Evolutionary conservation across 306 rosid genomes (phyloP), one percentile per base, ranked within the genome.

Genomic region (Sicyos baderoa): DNA sequence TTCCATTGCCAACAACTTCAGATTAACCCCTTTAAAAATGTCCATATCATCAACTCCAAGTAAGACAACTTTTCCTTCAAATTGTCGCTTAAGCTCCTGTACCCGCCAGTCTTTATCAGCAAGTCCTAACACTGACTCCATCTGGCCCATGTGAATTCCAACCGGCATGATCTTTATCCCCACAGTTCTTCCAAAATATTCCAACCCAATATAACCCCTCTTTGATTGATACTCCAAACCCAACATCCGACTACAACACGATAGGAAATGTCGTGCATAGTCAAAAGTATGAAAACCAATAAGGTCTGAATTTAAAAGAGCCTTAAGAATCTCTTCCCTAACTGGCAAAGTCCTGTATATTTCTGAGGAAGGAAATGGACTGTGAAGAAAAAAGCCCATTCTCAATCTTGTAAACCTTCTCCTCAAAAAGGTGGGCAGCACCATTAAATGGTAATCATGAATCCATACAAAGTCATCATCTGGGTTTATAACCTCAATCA

Each of bases 231-330:
- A 86, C 75, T 78, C 89, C 72, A 84, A 60, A 64, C 89, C 91
- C 76, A 86, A 67, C 84, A 86, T 86, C 75, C 91, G 80, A 73
- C 91, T 86, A 57, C 88, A 86, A 72, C 88, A 86, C 51, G 91
- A 86, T 73, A 86, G 56, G 72, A 86, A 86, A 82, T 86, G 91
- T n/a, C 91, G 82, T 21, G 91, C 91, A 72, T 86, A 86, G 72
- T 86, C 91, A 63, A 86, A 86, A 14, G 91, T 86, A 63, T 86
- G 91, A 72, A 86, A 86, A 52, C 91, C 91, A 75, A 86, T 82
- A 15, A 86, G 81, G 76, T 86, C 91, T 1, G 88, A 72, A 76
- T 86, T 86, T 74, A 86, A 69, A 67, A 86, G 84, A 1, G 91
- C 88, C 78, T 85, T 82, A 4, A 86, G 85, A 25, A 86, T 84